A percentile compares a stretch with the other conserved stretches of the same genome.
phyloP scores from a whole-genome alignment of 768 basidiomycete species.

The Mycena pura region DNA sequence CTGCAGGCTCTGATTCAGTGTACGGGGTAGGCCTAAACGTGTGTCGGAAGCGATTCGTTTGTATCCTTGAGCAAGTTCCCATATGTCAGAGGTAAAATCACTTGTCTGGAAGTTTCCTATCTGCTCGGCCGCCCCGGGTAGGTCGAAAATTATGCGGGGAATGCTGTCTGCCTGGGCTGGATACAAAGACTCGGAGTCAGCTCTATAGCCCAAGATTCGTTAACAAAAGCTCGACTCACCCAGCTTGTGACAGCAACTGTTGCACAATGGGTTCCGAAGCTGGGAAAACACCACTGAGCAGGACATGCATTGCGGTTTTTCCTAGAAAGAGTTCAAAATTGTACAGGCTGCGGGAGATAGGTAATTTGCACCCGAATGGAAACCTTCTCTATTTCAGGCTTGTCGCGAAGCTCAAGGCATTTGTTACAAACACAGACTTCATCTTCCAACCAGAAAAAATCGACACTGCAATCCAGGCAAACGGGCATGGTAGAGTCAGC shows the following conservation, averaged over 20 bases:
- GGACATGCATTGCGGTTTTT: not conserved
- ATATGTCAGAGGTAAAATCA: constrained; percentile 18
- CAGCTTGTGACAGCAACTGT: not conserved
- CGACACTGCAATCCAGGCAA: not conserved
- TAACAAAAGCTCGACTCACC: not conserved
- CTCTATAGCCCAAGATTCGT: not conserved
- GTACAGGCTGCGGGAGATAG: not conserved
- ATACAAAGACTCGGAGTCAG: not conserved
- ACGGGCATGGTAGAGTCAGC: not conserved
- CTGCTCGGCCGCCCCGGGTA: not conserved
- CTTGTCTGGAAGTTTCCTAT: constrained; percentile 5
- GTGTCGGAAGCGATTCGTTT: constrained; percentile 6
- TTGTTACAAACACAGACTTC: not conserved
- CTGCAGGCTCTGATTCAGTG: not conserved
- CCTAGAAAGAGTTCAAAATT: not conserved
- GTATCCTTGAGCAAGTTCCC: constrained; percentile 3
- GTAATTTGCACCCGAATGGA: not conserved
- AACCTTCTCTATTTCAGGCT: constrained; percentile 1
- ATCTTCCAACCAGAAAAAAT: not conserved
- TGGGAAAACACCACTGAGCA: not conserved
- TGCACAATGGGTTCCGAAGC: not conserved
- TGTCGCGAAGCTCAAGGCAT: not conserved
- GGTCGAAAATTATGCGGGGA: not conserved
- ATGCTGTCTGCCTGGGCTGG: constrained; percentile 3
- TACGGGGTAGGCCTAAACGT: constrained; percentile 14